Conservation (phyloP, 208 protist species). For the Lotmaria passim region DNA sequence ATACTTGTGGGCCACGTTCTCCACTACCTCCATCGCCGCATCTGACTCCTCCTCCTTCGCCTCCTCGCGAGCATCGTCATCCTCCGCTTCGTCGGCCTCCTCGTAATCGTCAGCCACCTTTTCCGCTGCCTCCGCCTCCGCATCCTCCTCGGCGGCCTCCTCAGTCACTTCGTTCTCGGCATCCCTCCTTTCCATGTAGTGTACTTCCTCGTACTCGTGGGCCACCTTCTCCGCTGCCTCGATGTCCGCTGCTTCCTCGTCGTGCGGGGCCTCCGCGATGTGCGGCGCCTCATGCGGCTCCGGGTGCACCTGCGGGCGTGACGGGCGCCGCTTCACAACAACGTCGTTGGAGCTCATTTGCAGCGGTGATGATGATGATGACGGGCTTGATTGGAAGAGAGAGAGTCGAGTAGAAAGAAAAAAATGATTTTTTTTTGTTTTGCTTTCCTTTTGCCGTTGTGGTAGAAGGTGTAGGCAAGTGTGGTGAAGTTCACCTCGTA, state of each 20-base stretch:
- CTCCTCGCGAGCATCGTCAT: no score
- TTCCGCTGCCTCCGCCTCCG: not conserved
- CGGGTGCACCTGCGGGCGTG: not conserved
- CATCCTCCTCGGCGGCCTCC: not conserved
- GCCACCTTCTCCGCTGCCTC: not conserved
- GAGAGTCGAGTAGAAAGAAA: conserved; percentile 14
- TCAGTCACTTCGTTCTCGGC: not conserved
- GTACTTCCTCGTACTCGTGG: not conserved
- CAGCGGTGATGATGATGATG: not conserved
- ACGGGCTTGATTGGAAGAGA: not conserved
- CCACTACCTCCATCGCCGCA: no score
- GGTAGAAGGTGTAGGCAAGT: no score
- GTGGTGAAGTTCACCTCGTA: no score
- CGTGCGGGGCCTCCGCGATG: not conserved
- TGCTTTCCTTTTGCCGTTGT: no score
- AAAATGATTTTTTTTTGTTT: no score
- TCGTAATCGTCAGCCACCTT: conserved; percentile 3
- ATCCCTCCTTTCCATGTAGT: no score
- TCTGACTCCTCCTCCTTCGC: no score
- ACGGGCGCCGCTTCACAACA: conserved; percentile 18
- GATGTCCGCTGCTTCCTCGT: not conserved
- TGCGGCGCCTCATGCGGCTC: not conserved
- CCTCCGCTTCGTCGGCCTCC: not conserved
- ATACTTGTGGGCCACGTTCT: no score
- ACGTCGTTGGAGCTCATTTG: conserved; percentile 10